Conservation (phyloP, 2,329 filamentous ascomycete species). For the Xylariales sp. region DNA sequence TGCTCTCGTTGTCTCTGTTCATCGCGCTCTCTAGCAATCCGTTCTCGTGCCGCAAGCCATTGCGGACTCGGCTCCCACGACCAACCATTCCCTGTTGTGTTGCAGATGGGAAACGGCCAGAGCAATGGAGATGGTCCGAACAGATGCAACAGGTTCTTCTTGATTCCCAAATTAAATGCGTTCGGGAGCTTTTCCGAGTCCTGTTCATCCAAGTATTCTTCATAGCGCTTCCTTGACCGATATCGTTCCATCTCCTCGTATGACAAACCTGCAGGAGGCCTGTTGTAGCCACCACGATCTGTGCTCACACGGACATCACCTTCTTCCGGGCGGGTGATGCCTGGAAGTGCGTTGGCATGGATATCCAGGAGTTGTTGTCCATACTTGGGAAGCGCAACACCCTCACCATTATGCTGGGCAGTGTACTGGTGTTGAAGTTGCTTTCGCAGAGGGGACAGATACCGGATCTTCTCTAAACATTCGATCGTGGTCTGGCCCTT, state of each 20-base stretch:
- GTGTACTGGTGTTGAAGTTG: constrained; percentile 62
- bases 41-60: constrained; percentile 70
- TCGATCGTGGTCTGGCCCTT: constrained; percentile 92
- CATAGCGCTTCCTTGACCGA: constrained; percentile 51
- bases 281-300: constrained; percentile 24
- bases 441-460: constrained; percentile 74
- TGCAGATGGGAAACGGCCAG: constrained; percentile 79
- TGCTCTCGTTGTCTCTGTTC: constrained; percentile 60
- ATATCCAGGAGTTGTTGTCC: constrained; percentile 75
- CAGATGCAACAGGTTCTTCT: constrained; percentile 72
- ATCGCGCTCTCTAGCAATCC: constrained; percentile 52
- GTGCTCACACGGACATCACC: constrained; percentile 55
- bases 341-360: constrained; percentile 75
- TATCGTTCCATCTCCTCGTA: constrained; percentile 53
- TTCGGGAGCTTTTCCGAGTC: constrained; percentile 86
- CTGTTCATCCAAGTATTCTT: constrained; percentile 81
- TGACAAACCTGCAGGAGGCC: constrained; percentile 39
- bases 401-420: constrained; percentile 48
- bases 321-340: constrained; percentile 76
- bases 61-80: constrained; percentile 79
- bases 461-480: constrained; percentile 91
- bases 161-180: constrained; percentile 87
- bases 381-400: constrained; percentile 51
- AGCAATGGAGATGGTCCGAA: constrained; percentile 70
- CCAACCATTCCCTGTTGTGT: constrained; percentile 90